Conservation (phyloP, 129 eudicot species). For the Arctium lappa region DNA sequence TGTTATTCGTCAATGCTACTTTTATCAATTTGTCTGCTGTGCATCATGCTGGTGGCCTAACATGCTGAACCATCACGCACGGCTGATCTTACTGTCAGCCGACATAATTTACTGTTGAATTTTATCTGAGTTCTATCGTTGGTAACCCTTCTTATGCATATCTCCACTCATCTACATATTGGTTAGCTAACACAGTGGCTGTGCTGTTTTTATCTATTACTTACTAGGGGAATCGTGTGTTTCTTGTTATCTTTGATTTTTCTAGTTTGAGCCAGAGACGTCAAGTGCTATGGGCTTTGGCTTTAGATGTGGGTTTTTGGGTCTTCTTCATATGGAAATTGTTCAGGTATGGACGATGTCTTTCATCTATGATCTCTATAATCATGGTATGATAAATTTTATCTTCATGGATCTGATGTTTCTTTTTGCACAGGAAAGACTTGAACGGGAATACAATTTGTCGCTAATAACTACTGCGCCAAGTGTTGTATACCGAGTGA, state of each 20-base stretch:
- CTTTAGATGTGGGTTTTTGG: constrained; percentile 97
- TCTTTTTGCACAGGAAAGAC: constrained; percentile 88
- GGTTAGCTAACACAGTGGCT: not conserved
- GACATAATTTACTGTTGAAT: not conserved
- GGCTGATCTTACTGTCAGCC: not conserved
- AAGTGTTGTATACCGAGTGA: constrained; percentile 92
- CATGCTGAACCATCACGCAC: not conserved
- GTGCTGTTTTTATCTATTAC: not conserved
- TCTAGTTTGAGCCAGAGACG: constrained; percentile 95
- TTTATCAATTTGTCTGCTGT: no score
- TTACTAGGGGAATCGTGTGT: constrained; percentile 6
- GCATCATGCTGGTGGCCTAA: not conserved
- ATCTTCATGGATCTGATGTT: constrained; percentile 7
- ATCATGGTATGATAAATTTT: constrained; percentile 7
- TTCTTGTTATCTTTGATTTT: constrained; percentile 14
- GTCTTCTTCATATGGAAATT: constrained; percentile 99
- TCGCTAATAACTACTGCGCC: constrained; percentile 95
- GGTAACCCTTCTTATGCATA: not conserved
- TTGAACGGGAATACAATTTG: constrained; percentile 95
- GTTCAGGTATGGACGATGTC: constrained; percentile 64
- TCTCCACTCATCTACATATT: not conserved
- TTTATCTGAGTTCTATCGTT: not conserved
- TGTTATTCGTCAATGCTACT: not conserved
- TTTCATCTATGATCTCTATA: not conserved
- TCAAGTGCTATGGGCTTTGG: constrained; percentile 99